A percentile compares a stretch with the other conserved stretches of the same genome.
phyloP scores from a whole-genome alignment of 495 filamentous ascomycete species.

The Immersiella caudata region DNA sequence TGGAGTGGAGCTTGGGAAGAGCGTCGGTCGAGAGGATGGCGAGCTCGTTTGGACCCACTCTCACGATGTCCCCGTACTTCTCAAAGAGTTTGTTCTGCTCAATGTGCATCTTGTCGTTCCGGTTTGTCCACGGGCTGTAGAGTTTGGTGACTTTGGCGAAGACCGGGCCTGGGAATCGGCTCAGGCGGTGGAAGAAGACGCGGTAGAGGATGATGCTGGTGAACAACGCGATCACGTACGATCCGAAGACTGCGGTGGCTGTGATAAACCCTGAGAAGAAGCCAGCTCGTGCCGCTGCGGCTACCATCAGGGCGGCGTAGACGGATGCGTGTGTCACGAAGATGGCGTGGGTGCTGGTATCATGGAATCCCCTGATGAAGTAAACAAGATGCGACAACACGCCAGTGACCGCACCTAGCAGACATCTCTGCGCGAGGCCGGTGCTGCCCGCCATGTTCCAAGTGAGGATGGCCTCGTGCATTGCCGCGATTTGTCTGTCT shows the following conservation, averaged over 20 bases:
- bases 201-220: constrained; percentile 51
- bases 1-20: constrained; percentile 23
- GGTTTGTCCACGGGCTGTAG: constrained; percentile 27
- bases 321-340: neutral
- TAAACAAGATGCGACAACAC: neutral
- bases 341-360: neutral
- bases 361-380: neutral
- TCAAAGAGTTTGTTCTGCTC: constrained; percentile 37
- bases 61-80: constrained; percentile 44
- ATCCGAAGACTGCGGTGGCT: neutral
- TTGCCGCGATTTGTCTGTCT: neutral
- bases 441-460: neutral
- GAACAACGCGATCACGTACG: constrained; percentile 41
- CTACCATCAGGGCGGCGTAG: neutral
- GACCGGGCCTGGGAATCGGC: constrained; percentile 49
- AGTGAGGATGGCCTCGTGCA: neutral
- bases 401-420: neutral
- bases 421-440: neutral
- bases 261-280: neutral
- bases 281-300: neutral
- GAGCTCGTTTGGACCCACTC: constrained; percentile 36
- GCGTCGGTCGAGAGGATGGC: constrained; percentile 20
- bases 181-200: constrained; percentile 50
- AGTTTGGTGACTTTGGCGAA: constrained; percentile 47
- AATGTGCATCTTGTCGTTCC: constrained; percentile 38